A percentile compares a stretch with the other conserved stretches of the same genome.
These are phyloP conservation scores for Cavenderia fasciculata DNA, from an alignment of 78 protist genomes.

Conservation along the genomic window DNA sequence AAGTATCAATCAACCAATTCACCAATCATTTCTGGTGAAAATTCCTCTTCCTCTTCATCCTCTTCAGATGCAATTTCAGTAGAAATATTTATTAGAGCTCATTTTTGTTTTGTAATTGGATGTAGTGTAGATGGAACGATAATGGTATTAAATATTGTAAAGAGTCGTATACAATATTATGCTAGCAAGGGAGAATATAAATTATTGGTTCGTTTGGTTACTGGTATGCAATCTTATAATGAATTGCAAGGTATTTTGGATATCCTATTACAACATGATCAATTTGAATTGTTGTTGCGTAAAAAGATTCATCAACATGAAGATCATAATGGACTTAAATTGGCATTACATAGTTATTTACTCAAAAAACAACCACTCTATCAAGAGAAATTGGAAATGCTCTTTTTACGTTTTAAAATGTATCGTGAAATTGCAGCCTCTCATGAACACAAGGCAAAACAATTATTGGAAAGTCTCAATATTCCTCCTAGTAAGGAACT, in stretches of 20 bases:
- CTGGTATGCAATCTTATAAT: slow-evolving; percentile 73
- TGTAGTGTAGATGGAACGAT: slow-evolving; percentile 80
- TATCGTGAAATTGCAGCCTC: slow-evolving; percentile 68
- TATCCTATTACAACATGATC: slow-evolving; percentile 58
- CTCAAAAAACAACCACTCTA: slow-evolving; percentile 78
- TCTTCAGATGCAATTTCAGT: slow-evolving; percentile 43
- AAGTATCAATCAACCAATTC: not conserved
- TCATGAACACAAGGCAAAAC: slow-evolving; percentile 35
- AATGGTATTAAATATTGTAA: slow-evolving; percentile 51
- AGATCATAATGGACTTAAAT: slow-evolving; percentile 45
- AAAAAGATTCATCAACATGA: slow-evolving; percentile 80
- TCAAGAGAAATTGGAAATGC: slow-evolving; percentile 61
- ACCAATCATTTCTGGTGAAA: not conserved
- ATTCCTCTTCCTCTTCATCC: not conserved
- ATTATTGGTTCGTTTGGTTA: slow-evolving; percentile 50
- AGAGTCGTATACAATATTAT: slow-evolving; percentile 39
- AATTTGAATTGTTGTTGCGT: slow-evolving; percentile 70
- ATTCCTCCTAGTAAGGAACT: not conserved
- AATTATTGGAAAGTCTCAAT: not conserved
- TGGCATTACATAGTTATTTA: slow-evolving; percentile 63
- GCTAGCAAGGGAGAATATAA: slow-evolving; percentile 56
- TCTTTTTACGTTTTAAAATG: slow-evolving; percentile 80
- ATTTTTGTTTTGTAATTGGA: slow-evolving; percentile 74
- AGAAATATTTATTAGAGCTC: slow-evolving; percentile 72
- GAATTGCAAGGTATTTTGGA: slow-evolving; percentile 73